Conservation (phyloP, 345 rosid genomes). For the Syzygium aromaticum region DNA sequence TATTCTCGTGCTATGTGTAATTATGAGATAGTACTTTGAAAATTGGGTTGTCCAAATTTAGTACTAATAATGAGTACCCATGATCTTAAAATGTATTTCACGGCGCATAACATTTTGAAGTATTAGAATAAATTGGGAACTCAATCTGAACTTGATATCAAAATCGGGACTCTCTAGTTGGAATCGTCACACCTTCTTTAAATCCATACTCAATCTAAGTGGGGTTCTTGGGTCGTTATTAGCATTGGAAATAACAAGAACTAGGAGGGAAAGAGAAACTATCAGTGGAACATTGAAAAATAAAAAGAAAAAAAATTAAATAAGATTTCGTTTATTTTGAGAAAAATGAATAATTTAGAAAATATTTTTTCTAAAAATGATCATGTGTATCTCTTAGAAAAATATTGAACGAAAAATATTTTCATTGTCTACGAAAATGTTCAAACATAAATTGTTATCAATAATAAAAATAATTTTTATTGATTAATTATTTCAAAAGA, state of each 20-base stretch:
- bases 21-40: neutral
- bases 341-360: too few species aligned
- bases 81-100: neutral
- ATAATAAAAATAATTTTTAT: too few species aligned
- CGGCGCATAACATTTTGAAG: accelerated
- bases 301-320: neutral
- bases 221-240: neutral
- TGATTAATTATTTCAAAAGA: too few species aligned
- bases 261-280: neutral
- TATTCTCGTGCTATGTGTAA: neutral
- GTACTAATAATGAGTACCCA: neutral
- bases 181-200: neutral
- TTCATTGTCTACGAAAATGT: too few species aligned
- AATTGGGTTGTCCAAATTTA: neutral
- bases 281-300: neutral
- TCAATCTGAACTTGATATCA: neutral
- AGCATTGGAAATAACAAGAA: neutral
- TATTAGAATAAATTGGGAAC: neutral
- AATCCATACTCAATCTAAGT: neutral
- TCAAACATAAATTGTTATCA: too few species aligned
- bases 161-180: neutral
- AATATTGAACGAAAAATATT: too few species aligned
- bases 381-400: too few species aligned
- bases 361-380: too few species aligned
- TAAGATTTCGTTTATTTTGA: too few species aligned